Percentiles rank a stretch among this genome's conserved stretches.
These are phyloP conservation scores for Collybia nuda DNA, from an alignment of 768 basidiomycete genomes.

Conservation along the genomic window DNA sequence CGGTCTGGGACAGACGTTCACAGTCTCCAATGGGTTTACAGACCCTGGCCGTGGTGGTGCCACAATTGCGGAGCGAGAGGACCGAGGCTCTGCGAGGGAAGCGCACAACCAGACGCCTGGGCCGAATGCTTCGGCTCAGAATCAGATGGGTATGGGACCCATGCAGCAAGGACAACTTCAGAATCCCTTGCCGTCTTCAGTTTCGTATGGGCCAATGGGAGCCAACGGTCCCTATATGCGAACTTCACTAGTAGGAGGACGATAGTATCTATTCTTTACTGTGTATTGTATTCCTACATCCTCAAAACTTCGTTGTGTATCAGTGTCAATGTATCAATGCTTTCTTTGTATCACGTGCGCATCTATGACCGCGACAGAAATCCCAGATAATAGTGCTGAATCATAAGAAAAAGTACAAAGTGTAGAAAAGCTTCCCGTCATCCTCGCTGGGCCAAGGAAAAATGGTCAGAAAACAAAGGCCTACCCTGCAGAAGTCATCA, in stretches of 20 bases:
- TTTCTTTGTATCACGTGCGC: neutral
- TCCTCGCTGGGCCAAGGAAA: too few species aligned
- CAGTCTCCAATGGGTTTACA: slow-evolving; percentile 61
- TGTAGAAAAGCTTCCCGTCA: too few species aligned
- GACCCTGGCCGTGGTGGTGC: slow-evolving; percentile 70
- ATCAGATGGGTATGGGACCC: slow-evolving; percentile 51
- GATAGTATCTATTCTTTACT: slow-evolving; percentile 31
- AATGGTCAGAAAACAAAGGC: too few species aligned
- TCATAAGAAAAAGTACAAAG: too few species aligned
- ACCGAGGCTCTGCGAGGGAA: slow-evolving; percentile 53
- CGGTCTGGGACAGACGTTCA: slow-evolving; percentile 80
- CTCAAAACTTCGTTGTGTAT: slow-evolving; percentile 15
- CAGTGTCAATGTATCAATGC: neutral
- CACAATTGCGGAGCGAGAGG: slow-evolving; percentile 82
- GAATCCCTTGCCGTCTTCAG: slow-evolving; percentile 46
- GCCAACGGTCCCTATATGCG: slow-evolving; percentile 66
- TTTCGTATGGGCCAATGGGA: slow-evolving; percentile 57
- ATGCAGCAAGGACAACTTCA: slow-evolving; percentile 40
- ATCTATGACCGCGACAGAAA: too few species aligned
- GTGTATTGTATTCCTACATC: slow-evolving; percentile 19
- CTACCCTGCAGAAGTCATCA: too few species aligned
- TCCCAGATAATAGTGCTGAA: too few species aligned
- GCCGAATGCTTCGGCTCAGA: slow-evolving; percentile 33
- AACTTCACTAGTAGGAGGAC: slow-evolving; percentile 53
- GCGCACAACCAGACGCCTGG: slow-evolving; percentile 60